Conservation (phyloP, 1,284 basidiomycete genomes). For the Ceratobasidium theobromae region DNA sequence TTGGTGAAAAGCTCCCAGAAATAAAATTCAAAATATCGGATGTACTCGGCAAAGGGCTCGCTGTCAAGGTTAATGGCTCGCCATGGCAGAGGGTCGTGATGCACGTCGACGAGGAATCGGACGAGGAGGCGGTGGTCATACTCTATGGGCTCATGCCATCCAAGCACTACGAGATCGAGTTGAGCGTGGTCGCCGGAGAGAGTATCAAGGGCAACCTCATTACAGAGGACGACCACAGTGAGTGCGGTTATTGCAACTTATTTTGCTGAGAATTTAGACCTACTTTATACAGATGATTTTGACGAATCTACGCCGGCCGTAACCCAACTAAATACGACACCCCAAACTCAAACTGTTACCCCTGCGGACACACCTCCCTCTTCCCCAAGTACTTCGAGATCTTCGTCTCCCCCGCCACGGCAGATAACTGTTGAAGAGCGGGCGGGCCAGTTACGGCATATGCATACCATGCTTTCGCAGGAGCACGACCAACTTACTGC, state of each 20-base stretch:
- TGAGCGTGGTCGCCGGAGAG: slow-evolving; percentile 57
- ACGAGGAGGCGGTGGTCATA: slow-evolving; percentile 77
- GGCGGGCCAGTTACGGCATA: slow-evolving; percentile 59
- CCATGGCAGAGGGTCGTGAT: slow-evolving; percentile 75
- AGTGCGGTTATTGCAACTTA: slow-evolving; percentile 8
- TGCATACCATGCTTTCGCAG: slow-evolving; percentile 54
- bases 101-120: slow-evolving; percentile 65
- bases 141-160: slow-evolving; percentile 78
- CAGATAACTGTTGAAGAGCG: slow-evolving; percentile 57
- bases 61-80: slow-evolving; percentile 72
- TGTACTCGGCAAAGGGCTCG: slow-evolving; percentile 67
- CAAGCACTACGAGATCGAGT: slow-evolving; percentile 74
- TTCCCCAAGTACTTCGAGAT: slow-evolving; percentile 27
- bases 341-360: slow-evolving; percentile 38
- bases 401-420: slow-evolving; percentile 33
- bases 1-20: slow-evolving; percentile 39
- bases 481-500: slow-evolving; percentile 63
- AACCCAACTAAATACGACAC: slow-evolving; percentile 2
- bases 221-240: slow-evolving; percentile 44
- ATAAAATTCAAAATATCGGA: slow-evolving; percentile 54
- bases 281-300: slow-evolving; percentile 35
- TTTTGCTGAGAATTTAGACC: slow-evolving; percentile 43
- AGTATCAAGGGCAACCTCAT: slow-evolving; percentile 60
- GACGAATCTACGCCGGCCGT: slow-evolving; percentile 32
- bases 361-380: slow-evolving; percentile 42